Percentiles rank a stretch among this genome's conserved stretches.
Conservation (phyloP, 2,329 filamentous ascomycete genomes). For the Dothistroma septosporum region DNA sequence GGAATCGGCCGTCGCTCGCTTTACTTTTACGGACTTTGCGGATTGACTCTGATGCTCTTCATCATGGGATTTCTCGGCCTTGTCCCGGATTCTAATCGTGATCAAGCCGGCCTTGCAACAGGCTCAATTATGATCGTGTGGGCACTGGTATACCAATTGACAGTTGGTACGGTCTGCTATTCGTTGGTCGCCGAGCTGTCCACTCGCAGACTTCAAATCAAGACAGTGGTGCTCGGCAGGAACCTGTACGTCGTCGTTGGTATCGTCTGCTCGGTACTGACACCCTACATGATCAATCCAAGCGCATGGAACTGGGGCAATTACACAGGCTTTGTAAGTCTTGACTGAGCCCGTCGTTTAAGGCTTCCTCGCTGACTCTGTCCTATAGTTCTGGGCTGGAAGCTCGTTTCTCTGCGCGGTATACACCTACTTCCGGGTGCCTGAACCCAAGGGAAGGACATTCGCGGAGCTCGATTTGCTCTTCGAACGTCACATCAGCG, state of each 20-base stretch:
- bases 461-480: slow-evolving; percentile 84
- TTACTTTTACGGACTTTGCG: slow-evolving; percentile 70
- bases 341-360: not conserved
- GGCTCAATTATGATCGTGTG: slow-evolving; percentile 81
- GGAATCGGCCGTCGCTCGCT: slow-evolving; percentile 72
- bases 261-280: slow-evolving; percentile 76
- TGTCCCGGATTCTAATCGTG: slow-evolving; percentile 57
- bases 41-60: slow-evolving; percentile 71
- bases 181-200: slow-evolving; percentile 82
- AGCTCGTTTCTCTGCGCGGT: slow-evolving; percentile 76
- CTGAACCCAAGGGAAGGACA: slow-evolving; percentile 73
- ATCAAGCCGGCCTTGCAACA: slow-evolving; percentile 66
- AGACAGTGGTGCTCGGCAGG: slow-evolving; percentile 79
- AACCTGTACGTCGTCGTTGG: slow-evolving; percentile 73
- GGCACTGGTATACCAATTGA: slow-evolving; percentile 79
- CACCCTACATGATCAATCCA: slow-evolving; percentile 90
- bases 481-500: slow-evolving; percentile 69
- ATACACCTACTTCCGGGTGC: slow-evolving; percentile 75
- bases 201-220: slow-evolving; percentile 78
- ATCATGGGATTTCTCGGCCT: slow-evolving; percentile 80
- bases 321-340: slow-evolving; percentile 63
- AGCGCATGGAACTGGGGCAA: slow-evolving; percentile 83
- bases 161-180: slow-evolving; percentile 85
- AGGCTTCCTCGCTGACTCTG: too few species aligned
- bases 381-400: slow-evolving; percentile 61